Evolutionary conservation across 768 basidiomycete species (phyloP), one percentile per base, ranked within the genome.

Genomic region (Boletus reticuloceps): DNA sequence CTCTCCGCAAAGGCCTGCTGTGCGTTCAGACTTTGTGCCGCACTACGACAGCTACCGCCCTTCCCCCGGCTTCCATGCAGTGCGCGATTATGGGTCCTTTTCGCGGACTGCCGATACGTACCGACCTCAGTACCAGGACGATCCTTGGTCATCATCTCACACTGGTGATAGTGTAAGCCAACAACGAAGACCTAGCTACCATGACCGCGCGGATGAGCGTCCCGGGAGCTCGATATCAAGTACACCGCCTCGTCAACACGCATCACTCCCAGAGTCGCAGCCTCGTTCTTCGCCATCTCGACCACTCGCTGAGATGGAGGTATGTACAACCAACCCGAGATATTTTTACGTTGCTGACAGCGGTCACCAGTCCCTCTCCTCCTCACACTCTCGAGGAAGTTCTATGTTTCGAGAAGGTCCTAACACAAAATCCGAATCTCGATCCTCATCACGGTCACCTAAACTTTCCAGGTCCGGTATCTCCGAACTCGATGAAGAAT

Each of bases 391-490:
- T 55, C 65, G 64, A 29, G 60, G 52, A 12, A 67, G 69, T 44
- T 69, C 73, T 36, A 50, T 69, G 19, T 66, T 65, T 54, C 64
- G 58, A 42, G 71, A 71, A 41, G 67, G 62, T 40, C 64, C 65
- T 44, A 65, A 63, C 50, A 72, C 74, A 59, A 74, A 69, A 46
- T 55, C 66, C 47, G 71, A 71, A 63, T 77, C 77, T 48, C 74
- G 79, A 60, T 80, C 80, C 39, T 70, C 72, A 37, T 84, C 83
- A 57, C 79, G 79, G 46, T 84, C 83, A n/a, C 85, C 84, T 50
- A 55, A 53, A 34, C 50, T 20, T 34, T 59, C 54, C 51, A 63
- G 56, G 61, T 57, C 69, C 61, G 63, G 57, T 61, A 62, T 67
- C 57, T 71, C 69, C 61, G 61, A 63, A 47, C 54, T 34, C 40